These are phyloP conservation scores for Pseudogymnoascus sp. DNA, from an alignment of 2,329 filamentous ascomycete species.

Conservation along the genomic window DNA sequence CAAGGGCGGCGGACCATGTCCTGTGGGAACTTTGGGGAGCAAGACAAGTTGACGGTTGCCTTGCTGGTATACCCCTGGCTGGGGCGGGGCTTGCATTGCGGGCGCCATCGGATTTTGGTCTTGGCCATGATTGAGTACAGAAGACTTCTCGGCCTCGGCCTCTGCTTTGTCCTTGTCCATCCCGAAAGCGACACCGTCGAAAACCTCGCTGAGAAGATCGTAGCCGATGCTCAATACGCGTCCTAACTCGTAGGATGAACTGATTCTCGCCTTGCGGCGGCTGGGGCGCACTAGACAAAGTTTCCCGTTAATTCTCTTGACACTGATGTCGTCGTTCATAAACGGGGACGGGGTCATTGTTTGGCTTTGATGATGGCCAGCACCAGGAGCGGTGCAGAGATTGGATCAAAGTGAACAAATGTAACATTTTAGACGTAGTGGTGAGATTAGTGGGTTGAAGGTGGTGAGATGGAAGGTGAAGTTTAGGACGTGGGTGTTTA, in stretches of 20 bases:
- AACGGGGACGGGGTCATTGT: background rate
- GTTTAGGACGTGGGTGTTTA: background rate
- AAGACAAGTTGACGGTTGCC: constrained; percentile 5
- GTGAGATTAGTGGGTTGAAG: background rate
- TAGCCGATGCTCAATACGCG: background rate
- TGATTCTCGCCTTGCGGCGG: background rate
- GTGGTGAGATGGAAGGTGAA: background rate
- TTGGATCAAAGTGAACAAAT: background rate
- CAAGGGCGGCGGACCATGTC: background rate
- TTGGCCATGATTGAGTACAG: background rate
- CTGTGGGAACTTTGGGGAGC: constrained; percentile 3
- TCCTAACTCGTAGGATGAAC: background rate
- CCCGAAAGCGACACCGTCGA: background rate
- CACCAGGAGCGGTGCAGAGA: background rate
- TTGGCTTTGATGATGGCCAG: background rate
- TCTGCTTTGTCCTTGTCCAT: constrained; percentile 9
- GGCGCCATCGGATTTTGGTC: background rate
- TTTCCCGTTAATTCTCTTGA: constrained; percentile 9
- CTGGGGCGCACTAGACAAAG: background rate
- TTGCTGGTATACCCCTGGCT: constrained; percentile 7
- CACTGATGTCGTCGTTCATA: background rate
- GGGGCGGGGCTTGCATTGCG: background rate
- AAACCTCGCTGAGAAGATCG: background rate
- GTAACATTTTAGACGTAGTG: background rate
- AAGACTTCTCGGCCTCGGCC: background rate